Base-by-base conservation (phyloP, 2,329 filamentous ascomycete species). In the Dactylonectria macrodidyma region DNA sequence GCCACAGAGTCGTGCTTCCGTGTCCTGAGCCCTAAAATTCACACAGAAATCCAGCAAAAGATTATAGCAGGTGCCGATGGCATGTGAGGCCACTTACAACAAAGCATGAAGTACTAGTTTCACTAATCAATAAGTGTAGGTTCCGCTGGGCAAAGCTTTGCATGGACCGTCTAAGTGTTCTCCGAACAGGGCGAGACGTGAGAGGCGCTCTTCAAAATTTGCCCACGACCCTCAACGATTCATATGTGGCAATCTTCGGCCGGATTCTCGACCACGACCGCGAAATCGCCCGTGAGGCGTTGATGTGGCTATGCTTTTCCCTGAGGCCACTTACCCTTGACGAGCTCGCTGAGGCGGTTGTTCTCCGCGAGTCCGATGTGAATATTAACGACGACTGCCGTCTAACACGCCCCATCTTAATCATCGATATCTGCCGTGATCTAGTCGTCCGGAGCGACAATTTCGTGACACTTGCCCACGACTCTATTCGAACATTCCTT, bases 121-220 rank as follows among this genome's bases (percentile, higher is more conserved):
- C n/a, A 51, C 41, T 66, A 26, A 66, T 16, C 26, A 44, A 26
- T 12, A 44, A 10, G 16, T 6, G 4, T 44, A 76, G 74, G 64
- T 79, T 78, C 33, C 76, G 76, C 8, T 78, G 72, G 76, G 77
- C 73, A 26, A 73, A 74, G 34, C 72, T 76, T n/a, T 74, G 72
- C 50, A 71, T 79, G 60, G 74, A 77, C n/a, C 66, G 70, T 34
- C 65, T 75, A 22, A 69, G 66, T 65, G 67, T 66, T 44, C 59
- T 71, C 12, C 68, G 75, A 22, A 73, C 71, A 38, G 68, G 72
- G 33, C 66, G 73, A 58, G 71, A 78, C 30, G 59, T 77, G 1
- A 68, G 65, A 10, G 65, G 70, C 14, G 69, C 65, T 4, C 62
- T 76, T 5, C 34, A 47, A 7, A 68, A 73, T 30, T 69, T 76